A percentile compares a stretch with the other conserved stretches of the same genome.
phyloP scores from a whole-genome alignment of 2,329 filamentous ascomycete species.

The Blastomyces gilchristii region DNA sequence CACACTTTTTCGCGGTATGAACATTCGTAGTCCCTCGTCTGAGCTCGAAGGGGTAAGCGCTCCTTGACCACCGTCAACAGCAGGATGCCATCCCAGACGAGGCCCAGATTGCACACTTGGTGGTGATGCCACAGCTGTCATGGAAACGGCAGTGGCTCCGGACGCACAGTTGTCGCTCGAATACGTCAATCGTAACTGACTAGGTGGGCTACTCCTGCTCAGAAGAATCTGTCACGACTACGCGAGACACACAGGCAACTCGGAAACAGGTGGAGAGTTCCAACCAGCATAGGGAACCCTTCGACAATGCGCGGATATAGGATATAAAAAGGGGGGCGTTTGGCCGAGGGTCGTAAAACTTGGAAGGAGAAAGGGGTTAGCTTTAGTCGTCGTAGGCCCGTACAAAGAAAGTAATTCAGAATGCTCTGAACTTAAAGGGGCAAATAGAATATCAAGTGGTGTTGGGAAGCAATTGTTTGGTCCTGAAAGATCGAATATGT shows the following conservation, averaged over 20 bases:
- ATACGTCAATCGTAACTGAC: slow-evolving; percentile 1
- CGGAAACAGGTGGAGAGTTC: slow-evolving; percentile 3
- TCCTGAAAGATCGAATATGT: neutral
- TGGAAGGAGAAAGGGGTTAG: neutral
- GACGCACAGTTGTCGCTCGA: neutral
- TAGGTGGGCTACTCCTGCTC: neutral
- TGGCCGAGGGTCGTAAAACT: neutral
- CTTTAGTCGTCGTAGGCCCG: neutral
- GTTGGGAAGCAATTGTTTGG: neutral
- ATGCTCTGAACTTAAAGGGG: neutral
- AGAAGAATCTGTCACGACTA: slow-evolving; percentile 5
- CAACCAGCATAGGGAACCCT: slow-evolving; percentile 8
- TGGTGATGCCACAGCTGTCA: slow-evolving; percentile 59
- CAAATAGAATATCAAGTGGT: neutral
- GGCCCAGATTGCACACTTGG: slow-evolving; percentile 52
- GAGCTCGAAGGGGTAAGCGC: slow-evolving; percentile 61
- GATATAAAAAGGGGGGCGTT: neutral
- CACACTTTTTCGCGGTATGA: slow-evolving; percentile 76
- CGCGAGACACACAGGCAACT: slow-evolving; percentile 8
- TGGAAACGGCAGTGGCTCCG: slow-evolving; percentile 25
- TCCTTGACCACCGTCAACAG: slow-evolving; percentile 49
- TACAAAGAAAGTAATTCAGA: neutral
- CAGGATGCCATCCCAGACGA: slow-evolving; percentile 50
- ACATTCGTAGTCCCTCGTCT: slow-evolving; percentile 79
- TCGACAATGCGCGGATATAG: neutral